Conservation (phyloP, 768 basidiomycete species). For the Suillus brevipes region DNA sequence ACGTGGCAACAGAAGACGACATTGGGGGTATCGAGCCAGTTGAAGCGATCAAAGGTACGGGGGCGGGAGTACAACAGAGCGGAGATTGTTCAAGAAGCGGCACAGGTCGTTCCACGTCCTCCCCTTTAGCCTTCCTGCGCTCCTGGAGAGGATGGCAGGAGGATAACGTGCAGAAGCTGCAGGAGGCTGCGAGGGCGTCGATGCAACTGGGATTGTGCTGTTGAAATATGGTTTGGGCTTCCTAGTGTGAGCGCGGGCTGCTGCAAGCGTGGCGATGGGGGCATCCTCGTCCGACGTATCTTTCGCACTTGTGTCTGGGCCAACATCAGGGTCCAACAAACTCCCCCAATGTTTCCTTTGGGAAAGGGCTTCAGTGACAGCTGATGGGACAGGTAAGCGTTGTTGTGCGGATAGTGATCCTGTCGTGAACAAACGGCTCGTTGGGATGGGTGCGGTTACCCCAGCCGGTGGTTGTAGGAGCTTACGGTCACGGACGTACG, state of each 20-base stretch:
- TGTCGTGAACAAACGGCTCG: conserved; percentile 45
- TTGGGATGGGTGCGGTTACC: conserved; percentile 73
- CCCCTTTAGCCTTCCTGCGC: conserved; percentile 37
- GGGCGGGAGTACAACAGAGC: too few species aligned
- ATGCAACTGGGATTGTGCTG: conserved; percentile 27
- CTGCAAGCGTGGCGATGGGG: conserved; percentile 27
- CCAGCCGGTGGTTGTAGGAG: conserved; percentile 83
- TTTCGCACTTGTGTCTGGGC: conserved; percentile 31
- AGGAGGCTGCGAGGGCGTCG: conserved; percentile 25
- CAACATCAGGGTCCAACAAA: conserved; percentile 47
- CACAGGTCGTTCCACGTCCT: conserved; percentile 39
- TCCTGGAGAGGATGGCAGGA: conserved; percentile 26
- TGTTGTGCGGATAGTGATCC: conserved; percentile 24
- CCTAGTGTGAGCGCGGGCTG: conserved; percentile 17
- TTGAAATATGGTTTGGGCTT: conserved; percentile 21
- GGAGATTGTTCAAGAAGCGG: conserved; percentile 15
- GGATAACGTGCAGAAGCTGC: conserved; percentile 24
- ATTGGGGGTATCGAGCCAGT: too few species aligned
- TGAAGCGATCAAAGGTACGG: too few species aligned
- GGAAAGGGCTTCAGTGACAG: conserved; percentile 73
- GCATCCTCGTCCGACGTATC: conserved; percentile 37
- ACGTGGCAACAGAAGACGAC: too few species aligned
- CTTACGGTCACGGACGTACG: conserved; percentile 82
- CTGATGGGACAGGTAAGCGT: conserved; percentile 60
- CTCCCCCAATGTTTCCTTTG: conserved; percentile 73